Evolutionary conservation across 108 stramenopile genomes (phyloP).

Genomic region (Cyclotella atomus): DNA sequence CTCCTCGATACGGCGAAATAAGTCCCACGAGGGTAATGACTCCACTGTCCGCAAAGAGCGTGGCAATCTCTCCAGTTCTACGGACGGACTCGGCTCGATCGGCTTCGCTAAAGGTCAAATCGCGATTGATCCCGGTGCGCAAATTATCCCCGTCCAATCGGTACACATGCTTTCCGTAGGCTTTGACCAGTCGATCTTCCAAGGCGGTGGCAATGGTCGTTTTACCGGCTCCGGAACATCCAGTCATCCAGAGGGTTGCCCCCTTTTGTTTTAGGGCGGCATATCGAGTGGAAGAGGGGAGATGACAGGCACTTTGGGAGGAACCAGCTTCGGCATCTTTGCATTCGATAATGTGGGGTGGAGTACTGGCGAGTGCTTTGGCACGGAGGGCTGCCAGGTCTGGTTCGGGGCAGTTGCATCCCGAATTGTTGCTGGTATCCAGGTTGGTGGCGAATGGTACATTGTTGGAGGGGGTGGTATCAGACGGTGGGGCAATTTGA

Average conservation of each 20-base stretch:
- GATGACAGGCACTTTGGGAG: constrained; percentile 93
- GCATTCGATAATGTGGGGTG: constrained; percentile 99
- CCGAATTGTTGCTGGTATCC: not conserved
- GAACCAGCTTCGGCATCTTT: constrained; percentile 87
- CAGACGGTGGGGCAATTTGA: constrained; percentile 9
- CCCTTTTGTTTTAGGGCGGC: constrained; percentile 96
- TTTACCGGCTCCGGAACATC: constrained; percentile 94
- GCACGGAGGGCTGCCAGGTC: constrained; percentile 81
- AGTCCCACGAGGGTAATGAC: constrained; percentile 97
- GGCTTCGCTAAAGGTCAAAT: constrained; percentile 90
- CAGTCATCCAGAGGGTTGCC: constrained; percentile 99
- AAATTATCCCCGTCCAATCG: constrained; percentile 98
- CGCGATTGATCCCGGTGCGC: constrained; percentile 95
- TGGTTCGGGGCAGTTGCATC: constrained; percentile 38
- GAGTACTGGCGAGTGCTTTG: constrained; percentile 76
- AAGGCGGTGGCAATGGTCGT: constrained; percentile 97
- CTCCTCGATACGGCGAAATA: constrained; percentile 93
- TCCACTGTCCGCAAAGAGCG: constrained; percentile 94
- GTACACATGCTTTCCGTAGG: constrained; percentile 96
- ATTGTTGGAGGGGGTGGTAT: too few species aligned
- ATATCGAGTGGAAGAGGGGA: constrained; percentile 83
- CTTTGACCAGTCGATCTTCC: constrained; percentile 93
- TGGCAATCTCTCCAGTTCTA: constrained; percentile 95
- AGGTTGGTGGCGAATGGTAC: constrained; percentile 14
- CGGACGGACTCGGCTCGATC: constrained; percentile 97